Evolutionary conservation across 345 rosid species (phyloP).

Genomic region (Adansonia digitata): DNA sequence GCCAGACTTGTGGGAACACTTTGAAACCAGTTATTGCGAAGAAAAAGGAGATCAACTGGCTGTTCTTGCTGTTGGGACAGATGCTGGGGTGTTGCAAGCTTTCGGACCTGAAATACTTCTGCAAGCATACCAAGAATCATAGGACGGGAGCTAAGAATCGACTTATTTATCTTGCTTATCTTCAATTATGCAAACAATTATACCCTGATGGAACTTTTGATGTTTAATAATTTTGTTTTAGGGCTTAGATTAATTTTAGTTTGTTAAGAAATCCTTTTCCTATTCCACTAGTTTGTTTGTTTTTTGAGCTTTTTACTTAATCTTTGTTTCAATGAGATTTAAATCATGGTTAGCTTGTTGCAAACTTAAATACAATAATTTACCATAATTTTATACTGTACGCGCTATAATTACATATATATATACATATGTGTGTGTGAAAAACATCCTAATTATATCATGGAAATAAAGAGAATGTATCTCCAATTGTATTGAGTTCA

Average conservation of each 20-base stretch:
- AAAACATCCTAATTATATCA: too few relatives aligned
- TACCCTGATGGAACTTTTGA: conserved; percentile 25
- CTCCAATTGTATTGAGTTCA: too few relatives aligned
- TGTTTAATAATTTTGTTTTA: not conserved
- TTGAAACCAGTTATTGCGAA: conserved; percentile 18
- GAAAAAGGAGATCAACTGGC: conserved; percentile 31
- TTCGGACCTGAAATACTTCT: conserved; percentile 28
- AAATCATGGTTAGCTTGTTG: too few relatives aligned
- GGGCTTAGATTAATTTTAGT: not conserved
- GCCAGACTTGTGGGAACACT: conserved; percentile 16
- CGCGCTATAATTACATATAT: not conserved
- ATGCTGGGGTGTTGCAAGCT: conserved; percentile 36
- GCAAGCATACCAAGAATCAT: conserved; percentile 38
- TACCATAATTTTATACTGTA: not conserved
- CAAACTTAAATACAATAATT: not conserved
- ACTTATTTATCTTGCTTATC: conserved; percentile 32
- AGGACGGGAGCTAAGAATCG: conserved; percentile 42
- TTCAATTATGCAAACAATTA: conserved; percentile 29
- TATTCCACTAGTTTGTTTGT: too few relatives aligned
- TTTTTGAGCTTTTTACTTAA: too few relatives aligned
- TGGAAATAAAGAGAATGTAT: not conserved
- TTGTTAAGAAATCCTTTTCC: not conserved
- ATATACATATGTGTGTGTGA: not conserved
- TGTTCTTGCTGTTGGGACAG: conserved; percentile 35
- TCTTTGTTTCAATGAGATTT: too few relatives aligned